A percentile compares a stretch with the other conserved stretches of the same genome.
Conservation (phyloP, 371 early-diverging fungal genomes). For the Mucor racemosus region DNA sequence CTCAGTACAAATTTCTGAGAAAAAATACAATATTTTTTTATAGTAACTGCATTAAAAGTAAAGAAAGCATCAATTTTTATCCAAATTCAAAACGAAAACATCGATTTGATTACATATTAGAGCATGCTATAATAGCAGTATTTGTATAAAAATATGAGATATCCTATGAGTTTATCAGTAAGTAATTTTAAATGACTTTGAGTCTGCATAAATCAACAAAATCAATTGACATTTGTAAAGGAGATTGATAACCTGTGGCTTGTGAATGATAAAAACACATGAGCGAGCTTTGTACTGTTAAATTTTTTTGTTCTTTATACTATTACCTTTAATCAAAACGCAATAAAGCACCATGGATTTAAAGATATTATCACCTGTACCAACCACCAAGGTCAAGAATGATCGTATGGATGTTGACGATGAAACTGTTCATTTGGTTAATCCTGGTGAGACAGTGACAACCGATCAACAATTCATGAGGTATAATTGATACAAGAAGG, state of each 20-base stretch:
- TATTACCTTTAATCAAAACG: neutral
- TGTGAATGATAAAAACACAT: neutral
- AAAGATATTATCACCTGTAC: slow-evolving; percentile 42
- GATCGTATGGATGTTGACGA: slow-evolving; percentile 54
- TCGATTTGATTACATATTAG: too few species aligned
- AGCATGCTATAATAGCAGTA: too few species aligned
- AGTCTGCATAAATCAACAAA: neutral
- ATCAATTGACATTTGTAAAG: neutral
- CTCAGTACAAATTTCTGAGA: too few species aligned
- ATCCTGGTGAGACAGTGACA: slow-evolving; percentile 89
- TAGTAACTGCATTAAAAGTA: too few species aligned
- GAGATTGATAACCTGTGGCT: slow-evolving; percentile 4
- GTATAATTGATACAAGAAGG: slow-evolving; percentile 35
- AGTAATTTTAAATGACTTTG: neutral
- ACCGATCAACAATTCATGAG: slow-evolving; percentile 85
- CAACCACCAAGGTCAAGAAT: slow-evolving; percentile 32
- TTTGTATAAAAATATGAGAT: too few species aligned
- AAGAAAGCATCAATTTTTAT: too few species aligned
- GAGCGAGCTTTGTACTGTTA: neutral
- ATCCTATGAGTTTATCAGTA: too few species aligned
- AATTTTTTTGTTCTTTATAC: slow-evolving; percentile 7
- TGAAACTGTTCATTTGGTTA: slow-evolving; percentile 66
- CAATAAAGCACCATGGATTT: slow-evolving; percentile 31
- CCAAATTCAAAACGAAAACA: too few species aligned
- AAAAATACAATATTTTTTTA: too few species aligned